phyloP scores from a whole-genome alignment of 1,139 yeast genomes.

The Magnusiomyces tetraspermus region DNA sequence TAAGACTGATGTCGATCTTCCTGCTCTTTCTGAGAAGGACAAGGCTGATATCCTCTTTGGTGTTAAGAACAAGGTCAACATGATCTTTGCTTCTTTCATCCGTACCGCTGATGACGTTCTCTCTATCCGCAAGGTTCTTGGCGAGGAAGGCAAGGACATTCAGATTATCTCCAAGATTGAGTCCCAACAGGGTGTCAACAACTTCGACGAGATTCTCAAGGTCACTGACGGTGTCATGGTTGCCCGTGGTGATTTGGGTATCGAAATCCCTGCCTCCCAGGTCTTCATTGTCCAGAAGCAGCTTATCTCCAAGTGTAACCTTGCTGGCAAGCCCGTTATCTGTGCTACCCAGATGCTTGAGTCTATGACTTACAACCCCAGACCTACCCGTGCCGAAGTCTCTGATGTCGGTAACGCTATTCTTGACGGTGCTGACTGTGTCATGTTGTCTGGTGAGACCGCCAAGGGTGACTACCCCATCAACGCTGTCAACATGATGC shows the following conservation, averaged over 20 bases:
- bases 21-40: constrained; percentile 96
- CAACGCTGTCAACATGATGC: constrained; percentile 98
- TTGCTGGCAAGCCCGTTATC: constrained; percentile 98
- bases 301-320: constrained; percentile 96
- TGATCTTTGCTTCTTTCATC: constrained; percentile 97
- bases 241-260: constrained; percentile 99
- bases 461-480: constrained; percentile 98
- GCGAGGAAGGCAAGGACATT: constrained; percentile 93
- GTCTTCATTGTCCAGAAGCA: constrained; percentile 98
- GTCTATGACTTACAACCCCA: constrained; percentile 98
- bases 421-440: constrained; percentile 99
- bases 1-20: constrained; percentile 97
- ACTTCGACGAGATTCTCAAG: constrained; percentile 87
- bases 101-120: constrained; percentile 86
- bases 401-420: constrained; percentile 99
- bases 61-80: constrained; percentile 93
- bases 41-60: constrained; percentile 84
- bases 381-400: constrained; percentile 99
- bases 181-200: constrained; percentile 99
- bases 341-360: constrained; percentile 99
- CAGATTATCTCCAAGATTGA: constrained; percentile 96
- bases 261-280: constrained; percentile 98
- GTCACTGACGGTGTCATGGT: constrained; percentile 99
- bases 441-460: constrained; percentile 98
- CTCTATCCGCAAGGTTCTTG: constrained; percentile 87